Evolutionary conservation across 1,284 basidiomycete genomes (phyloP).

Genomic region (Vanrija sp.): DNA sequence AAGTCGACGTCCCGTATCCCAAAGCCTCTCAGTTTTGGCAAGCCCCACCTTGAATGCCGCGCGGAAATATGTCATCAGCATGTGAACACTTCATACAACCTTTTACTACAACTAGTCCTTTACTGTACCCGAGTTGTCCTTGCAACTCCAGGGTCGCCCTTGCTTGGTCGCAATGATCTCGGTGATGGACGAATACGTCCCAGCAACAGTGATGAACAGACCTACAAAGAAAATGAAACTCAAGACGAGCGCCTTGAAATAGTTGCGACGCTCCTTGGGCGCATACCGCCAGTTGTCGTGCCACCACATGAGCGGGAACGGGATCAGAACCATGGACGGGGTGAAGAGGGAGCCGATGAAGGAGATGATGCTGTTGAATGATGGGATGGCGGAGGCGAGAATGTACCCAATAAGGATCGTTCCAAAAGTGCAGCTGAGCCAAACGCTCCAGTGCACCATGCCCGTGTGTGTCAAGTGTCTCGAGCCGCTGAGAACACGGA

Average conservation of each 20-base stretch:
- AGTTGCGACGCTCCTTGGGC: constrained; percentile 11
- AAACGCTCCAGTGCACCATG: constrained; percentile 32
- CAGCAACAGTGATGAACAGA: constrained; percentile 22
- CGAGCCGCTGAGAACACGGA: constrained; percentile 34
- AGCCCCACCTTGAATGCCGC: no score
- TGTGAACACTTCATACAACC: no score
- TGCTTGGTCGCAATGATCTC: constrained; percentile 19
- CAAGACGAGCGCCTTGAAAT: constrained; percentile 23
- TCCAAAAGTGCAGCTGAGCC: constrained; percentile 25
- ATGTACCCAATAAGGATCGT: constrained; percentile 26
- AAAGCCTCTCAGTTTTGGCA: no score
- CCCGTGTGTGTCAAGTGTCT: constrained; percentile 33
- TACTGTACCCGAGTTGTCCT: constrained; percentile 17
- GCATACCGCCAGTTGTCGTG: constrained; percentile 20
- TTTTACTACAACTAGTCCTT: no score
- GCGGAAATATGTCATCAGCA: no score
- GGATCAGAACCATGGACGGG: constrained; percentile 15
- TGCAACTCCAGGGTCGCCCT: constrained; percentile 23
- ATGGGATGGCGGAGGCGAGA: constrained; percentile 18
- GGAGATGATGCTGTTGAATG: constrained; percentile 25
- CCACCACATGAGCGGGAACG: constrained; percentile 34
- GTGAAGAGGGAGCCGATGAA: constrained; percentile 30
- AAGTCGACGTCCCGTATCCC: no score
- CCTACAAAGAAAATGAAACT: constrained; percentile 30
- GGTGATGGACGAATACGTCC: constrained; percentile 26